Evolutionary conservation across 2,329 filamentous ascomycete genomes (phyloP).

Genomic region (Calycina marina): DNA sequence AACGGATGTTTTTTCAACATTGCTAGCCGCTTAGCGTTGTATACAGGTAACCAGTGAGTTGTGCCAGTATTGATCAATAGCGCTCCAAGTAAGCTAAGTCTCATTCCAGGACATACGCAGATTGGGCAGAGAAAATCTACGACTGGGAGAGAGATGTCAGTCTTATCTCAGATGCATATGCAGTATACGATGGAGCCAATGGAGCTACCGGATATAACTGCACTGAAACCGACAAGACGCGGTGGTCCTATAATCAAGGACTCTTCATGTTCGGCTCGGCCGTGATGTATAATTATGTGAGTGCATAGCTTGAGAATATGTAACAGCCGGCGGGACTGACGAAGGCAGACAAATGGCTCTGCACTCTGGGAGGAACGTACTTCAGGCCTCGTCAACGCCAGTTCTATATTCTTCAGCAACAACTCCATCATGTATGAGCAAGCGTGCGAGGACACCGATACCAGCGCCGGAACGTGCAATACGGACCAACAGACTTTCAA

Average conservation of each 20-base stretch:
- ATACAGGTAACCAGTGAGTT: slow-evolving; percentile 52
- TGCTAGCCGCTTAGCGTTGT: slow-evolving; percentile 54
- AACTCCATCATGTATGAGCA: slow-evolving; percentile 44
- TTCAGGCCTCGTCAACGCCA: slow-evolving; percentile 39
- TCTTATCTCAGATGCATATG: slow-evolving; percentile 44
- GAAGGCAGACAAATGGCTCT: slow-evolving; percentile 28
- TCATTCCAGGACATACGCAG: slow-evolving; percentile 48
- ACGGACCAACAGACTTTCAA: slow-evolving; percentile 48
- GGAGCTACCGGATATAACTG: slow-evolving; percentile 37
- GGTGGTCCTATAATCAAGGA: slow-evolving; percentile 58
- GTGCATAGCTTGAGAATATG: too few relatives aligned
- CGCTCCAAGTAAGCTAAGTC: too few relatives aligned
- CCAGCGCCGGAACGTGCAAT: slow-evolving; percentile 33
- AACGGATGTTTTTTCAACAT: slow-evolving; percentile 49
- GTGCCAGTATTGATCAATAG: too few relatives aligned
- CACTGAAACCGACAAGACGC: slow-evolving; percentile 40
- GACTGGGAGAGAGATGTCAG: slow-evolving; percentile 47
- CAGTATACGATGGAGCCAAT: slow-evolving; percentile 44
- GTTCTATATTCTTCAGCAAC: slow-evolving; percentile 41
- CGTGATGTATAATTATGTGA: slow-evolving; percentile 49
- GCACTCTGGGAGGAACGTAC: slow-evolving; percentile 46
- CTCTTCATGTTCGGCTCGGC: slow-evolving; percentile 51
- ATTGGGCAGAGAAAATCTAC: slow-evolving; percentile 64
- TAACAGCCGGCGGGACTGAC: too few relatives aligned
- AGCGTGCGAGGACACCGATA: slow-evolving; percentile 38